phyloP scores from a whole-genome alignment of 2,329 filamentous ascomycete genomes.

The Xylariomycetidae sp. region DNA sequence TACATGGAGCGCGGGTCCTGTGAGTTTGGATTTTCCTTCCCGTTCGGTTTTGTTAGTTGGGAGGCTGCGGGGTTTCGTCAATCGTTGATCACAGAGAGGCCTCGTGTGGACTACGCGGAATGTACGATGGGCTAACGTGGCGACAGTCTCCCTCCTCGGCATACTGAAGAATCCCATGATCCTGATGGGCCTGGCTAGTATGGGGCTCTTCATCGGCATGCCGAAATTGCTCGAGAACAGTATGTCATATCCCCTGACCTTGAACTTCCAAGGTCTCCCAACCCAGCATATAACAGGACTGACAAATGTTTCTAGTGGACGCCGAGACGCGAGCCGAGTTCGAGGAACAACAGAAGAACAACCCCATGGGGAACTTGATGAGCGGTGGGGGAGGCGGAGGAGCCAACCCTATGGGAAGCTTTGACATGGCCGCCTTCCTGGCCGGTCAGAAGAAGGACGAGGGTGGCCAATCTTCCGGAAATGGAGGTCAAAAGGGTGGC shows the following conservation, averaged over 20 bases:
- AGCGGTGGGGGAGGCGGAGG: slow-evolving; percentile 31
- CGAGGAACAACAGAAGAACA: slow-evolving; percentile 78
- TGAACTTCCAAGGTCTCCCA: no score
- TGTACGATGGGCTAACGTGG: no score
- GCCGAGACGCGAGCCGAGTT: slow-evolving; percentile 92
- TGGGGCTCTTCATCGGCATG: slow-evolving; percentile 84
- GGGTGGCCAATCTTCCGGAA: slow-evolving; percentile 15
- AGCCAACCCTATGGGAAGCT: slow-evolving; percentile 44
- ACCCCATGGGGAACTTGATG: slow-evolving; percentile 56
- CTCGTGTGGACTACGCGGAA: no score
- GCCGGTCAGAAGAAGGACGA: slow-evolving; percentile 47
- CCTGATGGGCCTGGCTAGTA: slow-evolving; percentile 75
- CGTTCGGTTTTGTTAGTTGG: slow-evolving; percentile 6
- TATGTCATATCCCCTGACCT: slow-evolving; percentile 41
- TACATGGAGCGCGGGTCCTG: slow-evolving; percentile 71
- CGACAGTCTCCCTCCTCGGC: slow-evolving; percentile 66
- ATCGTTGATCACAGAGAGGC: no score
- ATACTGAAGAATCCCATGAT: slow-evolving; percentile 97
- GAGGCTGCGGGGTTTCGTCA: no score
- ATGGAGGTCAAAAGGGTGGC: slow-evolving; percentile 34
- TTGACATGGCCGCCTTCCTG: slow-evolving; percentile 59
- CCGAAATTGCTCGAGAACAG: slow-evolving; percentile 94
- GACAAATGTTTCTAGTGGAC: no score
- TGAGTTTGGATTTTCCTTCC: slow-evolving; percentile 39
- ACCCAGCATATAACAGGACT: no score